These are phyloP conservation scores for Sclerotinia minor DNA, from an alignment of 2,329 filamentous ascomycete species.

Conservation along the genomic window DNA sequence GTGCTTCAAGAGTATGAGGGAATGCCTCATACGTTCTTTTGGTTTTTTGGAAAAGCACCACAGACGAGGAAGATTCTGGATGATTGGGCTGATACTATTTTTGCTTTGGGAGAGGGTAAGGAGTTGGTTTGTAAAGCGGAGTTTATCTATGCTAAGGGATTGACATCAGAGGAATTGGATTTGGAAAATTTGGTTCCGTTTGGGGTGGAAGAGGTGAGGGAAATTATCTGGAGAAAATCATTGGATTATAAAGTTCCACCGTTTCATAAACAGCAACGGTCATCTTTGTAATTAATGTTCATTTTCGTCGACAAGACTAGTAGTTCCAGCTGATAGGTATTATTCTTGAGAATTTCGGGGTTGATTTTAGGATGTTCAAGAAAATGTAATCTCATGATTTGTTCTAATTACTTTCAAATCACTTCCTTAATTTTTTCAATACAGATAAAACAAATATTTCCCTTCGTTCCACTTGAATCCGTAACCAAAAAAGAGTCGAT, in stretches of 20 bases:
- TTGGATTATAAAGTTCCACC: constrained; percentile 2
- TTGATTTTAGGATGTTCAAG: no score
- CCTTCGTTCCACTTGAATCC: no score
- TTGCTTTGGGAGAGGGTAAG: constrained; percentile 1
- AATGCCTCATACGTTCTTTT: constrained; percentile 19
- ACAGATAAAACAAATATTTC: no score
- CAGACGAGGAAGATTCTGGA: background rate
- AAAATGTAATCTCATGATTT: no score
- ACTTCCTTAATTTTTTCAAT: no score
- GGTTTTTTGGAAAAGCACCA: background rate
- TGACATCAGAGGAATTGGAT: background rate
- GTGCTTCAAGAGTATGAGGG: constrained; percentile 8
- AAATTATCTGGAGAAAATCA: background rate
- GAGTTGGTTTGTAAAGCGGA: constrained; percentile 6
- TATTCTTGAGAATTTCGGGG: no score
- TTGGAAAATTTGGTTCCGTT: background rate
- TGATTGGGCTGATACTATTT: background rate
- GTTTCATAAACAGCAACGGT: background rate
- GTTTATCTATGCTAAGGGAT: background rate
- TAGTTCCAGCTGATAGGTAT: no score
- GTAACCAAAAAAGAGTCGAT: no score
- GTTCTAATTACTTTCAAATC: no score
- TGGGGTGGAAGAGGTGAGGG: background rate
- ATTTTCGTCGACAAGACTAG: background rate
- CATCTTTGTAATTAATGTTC: background rate